Percentiles rank a stretch among this genome's conserved stretches.
phyloP scores from a whole-genome alignment of 2,329 filamentous ascomycete genomes.

The Talaromyces sp. region DNA sequence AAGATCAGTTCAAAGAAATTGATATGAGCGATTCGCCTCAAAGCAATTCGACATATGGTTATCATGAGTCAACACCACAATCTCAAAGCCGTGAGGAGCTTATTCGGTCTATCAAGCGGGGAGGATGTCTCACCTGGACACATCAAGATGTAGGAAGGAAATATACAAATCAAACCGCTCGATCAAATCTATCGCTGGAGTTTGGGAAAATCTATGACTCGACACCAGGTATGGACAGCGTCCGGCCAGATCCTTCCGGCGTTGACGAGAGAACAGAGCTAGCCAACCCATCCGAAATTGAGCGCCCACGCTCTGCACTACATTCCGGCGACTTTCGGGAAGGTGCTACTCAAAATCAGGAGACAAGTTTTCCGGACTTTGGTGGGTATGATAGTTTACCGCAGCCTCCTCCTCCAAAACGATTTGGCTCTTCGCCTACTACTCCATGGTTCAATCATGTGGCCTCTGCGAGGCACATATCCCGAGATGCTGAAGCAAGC shows the following conservation, averaged over 20 bases:
- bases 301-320: slow-evolving; percentile 74
- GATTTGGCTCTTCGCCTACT: slow-evolving; percentile 52
- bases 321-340: slow-evolving; percentile 63
- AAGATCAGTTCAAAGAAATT: slow-evolving; percentile 19
- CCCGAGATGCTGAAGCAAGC: slow-evolving; percentile 22
- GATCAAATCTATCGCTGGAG: slow-evolving; percentile 32
- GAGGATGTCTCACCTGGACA: slow-evolving; percentile 73
- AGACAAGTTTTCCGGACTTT: slow-evolving; percentile 29
- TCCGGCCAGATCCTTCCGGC: slow-evolving; percentile 37
- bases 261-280: slow-evolving; percentile 45
- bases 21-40: slow-evolving; percentile 23
- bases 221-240: slow-evolving; percentile 22
- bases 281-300: slow-evolving; percentile 64
- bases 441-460: slow-evolving; percentile 54
- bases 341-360: slow-evolving; percentile 30
- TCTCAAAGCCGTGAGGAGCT: slow-evolving; percentile 67
- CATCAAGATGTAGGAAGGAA: slow-evolving; percentile 59
- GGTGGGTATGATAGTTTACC: slow-evolving; percentile 17
- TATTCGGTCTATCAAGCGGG: slow-evolving; percentile 79
- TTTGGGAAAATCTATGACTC: slow-evolving; percentile 12
- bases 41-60: slow-evolving; percentile 21
- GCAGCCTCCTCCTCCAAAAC: slow-evolving; percentile 21
- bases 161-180: slow-evolving; percentile 42
- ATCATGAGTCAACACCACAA: slow-evolving; percentile 26
- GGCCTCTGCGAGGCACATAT: slow-evolving; percentile 25